Evolutionary conservation across 139 green algal genomes (phyloP).

Genomic region (Volvox africanus): DNA sequence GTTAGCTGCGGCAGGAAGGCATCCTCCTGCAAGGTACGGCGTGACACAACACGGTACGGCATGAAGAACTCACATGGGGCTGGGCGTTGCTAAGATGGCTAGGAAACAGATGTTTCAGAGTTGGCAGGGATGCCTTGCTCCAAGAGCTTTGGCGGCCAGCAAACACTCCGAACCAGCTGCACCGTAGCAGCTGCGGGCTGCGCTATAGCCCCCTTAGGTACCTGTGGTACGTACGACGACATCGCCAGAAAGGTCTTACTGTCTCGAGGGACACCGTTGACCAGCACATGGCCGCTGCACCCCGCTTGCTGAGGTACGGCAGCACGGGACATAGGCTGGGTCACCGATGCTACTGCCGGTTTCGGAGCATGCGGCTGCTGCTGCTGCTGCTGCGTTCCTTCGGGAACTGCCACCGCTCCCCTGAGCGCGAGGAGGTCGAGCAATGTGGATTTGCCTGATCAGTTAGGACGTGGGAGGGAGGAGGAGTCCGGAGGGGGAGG

Average conservation of each 20-base stretch:
- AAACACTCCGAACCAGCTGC: too few relatives aligned
- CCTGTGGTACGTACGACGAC: conserved; percentile 65
- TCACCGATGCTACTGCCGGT: neutral
- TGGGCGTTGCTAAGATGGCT: too few relatives aligned
- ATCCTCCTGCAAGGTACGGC: conserved; percentile 61
- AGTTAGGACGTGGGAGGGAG: too few relatives aligned
- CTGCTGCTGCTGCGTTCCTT: neutral
- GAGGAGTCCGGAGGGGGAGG: too few relatives aligned
- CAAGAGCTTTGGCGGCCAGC: too few relatives aligned
- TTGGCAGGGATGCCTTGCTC: too few relatives aligned
- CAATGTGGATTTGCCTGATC: conserved; percentile 69
- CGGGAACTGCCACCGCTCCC: neutral
- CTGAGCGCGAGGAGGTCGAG: conserved; percentile 68
- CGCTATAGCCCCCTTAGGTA: conserved; percentile 4
- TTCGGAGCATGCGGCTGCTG: neutral
- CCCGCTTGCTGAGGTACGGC: neutral
- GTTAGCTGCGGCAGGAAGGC: conserved; percentile 72
- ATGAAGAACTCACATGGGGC: too few relatives aligned
- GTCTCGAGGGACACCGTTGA: conserved; percentile 43
- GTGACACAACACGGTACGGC: neutral
- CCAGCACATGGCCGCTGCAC: conserved; percentile 41
- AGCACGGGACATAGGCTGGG: neutral
- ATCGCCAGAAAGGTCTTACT: conserved; percentile 26
- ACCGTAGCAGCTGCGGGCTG: too few relatives aligned
- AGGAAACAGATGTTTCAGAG: too few relatives aligned